Evolutionary conservation across 176 grass and related monocot genomes (phyloP).

Genomic region (Echinochloa phyllopogon): DNA sequence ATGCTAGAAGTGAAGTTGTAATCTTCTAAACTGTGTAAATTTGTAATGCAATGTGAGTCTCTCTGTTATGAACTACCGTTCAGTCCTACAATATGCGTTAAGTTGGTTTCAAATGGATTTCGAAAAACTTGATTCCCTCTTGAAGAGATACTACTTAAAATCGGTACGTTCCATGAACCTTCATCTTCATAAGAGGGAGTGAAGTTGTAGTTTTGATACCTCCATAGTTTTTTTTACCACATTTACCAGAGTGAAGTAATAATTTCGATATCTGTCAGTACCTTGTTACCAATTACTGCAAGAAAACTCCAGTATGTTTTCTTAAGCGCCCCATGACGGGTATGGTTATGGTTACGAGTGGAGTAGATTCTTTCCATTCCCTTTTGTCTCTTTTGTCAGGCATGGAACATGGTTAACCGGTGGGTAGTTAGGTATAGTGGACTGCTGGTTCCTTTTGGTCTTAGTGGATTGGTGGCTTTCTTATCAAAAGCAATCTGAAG

Average conservation of each 20-base stretch:
- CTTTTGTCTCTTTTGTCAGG: background rate
- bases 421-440: slow-evolving; percentile 6
- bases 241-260: too few species aligned
- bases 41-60: background rate
- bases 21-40: background rate
- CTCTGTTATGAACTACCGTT: background rate
- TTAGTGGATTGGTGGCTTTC: slow-evolving; percentile 1
- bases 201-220: too few species aligned
- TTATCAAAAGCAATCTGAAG: background rate
- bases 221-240: too few species aligned
- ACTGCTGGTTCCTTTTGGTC: background rate
- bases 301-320: too few species aligned
- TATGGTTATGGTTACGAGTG: background rate
- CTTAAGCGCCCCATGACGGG: too few species aligned
- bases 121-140: background rate
- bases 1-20: background rate
- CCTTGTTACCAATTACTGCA: too few species aligned
- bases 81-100: background rate
- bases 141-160: too few species aligned
- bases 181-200: too few species aligned
- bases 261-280: too few species aligned
- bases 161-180: too few species aligned
- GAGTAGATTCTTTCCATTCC: background rate
- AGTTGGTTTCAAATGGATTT: background rate
- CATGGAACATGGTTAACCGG: background rate